Evolutionary conservation across 2,329 filamentous ascomycete genomes (phyloP), one percentile per base, ranked within the genome.

Genomic region (Tricladium varicosporioides): DNA sequence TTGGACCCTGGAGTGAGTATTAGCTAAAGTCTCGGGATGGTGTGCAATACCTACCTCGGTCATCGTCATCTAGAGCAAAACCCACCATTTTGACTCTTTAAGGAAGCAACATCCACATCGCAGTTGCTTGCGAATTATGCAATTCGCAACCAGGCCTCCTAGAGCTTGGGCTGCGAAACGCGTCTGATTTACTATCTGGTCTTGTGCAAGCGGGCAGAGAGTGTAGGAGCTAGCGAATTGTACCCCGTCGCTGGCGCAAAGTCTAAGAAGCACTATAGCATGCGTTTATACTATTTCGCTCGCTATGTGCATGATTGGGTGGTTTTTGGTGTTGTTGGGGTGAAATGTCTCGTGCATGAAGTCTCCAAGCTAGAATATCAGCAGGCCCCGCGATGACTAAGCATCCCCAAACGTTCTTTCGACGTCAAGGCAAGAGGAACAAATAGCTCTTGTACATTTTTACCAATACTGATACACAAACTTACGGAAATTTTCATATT

Each of bases 1-100:
- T 76, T 77, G 19, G 73, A 75, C 14, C 62, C 67, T 70, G 48
- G n/a, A 22, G 2, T 53, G 48, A 27, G 48, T 47, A 47, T 62
- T 53, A 64, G 15, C 44, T 18, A 16, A 32, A 46, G 15, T 8
- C 16, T 14, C 22, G 13, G 2, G 8, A 11, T 19, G 1, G n/a
- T 15, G 10, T 14, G 31, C 5, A 36, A 5, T 22, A 47, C 61
- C 27, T 63, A 67, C 69, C 69, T 44, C 67, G 60, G 51, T 70
- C 69, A 62, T 71, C 69, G 45, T 71, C 68, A 47, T 70, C 69
- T 14, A 70, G 54, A 40, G 61, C 53, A 47, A 69, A 71, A 13
- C 63, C 66, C 36, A 61, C 62, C 68, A 70, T 70, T 16, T 60
- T 67, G 31, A 46, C 18, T 15, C 16, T 19, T 48, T 63, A 61